Evolutionary conservation across 78 protist species (phyloP).

Genomic region (Pelomyxa schiedti): DNA sequence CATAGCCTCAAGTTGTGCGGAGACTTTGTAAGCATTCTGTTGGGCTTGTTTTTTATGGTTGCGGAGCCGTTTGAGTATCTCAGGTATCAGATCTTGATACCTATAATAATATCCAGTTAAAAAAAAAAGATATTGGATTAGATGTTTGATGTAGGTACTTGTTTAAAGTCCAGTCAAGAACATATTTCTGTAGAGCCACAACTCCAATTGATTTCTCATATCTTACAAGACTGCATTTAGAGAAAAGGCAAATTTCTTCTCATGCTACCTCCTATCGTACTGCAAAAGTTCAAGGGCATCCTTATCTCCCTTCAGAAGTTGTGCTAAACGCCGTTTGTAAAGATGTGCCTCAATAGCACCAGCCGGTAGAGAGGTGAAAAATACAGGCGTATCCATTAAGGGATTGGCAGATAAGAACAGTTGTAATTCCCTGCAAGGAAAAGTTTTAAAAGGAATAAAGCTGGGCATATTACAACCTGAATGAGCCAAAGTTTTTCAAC

Average conservation of each 20-base stretch:
- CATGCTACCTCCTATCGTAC: slow-evolving; percentile 29
- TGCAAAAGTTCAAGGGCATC: slow-evolving; percentile 28
- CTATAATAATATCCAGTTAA: too few relatives aligned
- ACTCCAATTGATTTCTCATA: slow-evolving; percentile 29
- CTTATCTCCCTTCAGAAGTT: slow-evolving; percentile 12
- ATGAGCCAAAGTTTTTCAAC: slow-evolving; percentile 13
- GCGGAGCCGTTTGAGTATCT: slow-evolving; percentile 34
- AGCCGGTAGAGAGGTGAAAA: too few relatives aligned
- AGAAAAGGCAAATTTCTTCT: neutral
- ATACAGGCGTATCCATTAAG: too few relatives aligned
- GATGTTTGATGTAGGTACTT: slow-evolving; percentile 30
- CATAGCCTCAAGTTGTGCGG: neutral
- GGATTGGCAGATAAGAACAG: too few relatives aligned
- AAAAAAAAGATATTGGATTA: too few relatives aligned
- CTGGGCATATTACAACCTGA: too few relatives aligned
- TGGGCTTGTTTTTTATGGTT: slow-evolving; percentile 15
- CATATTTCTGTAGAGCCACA: slow-evolving; percentile 10
- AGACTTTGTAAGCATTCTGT: neutral
- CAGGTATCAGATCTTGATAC: slow-evolving; percentile 37
- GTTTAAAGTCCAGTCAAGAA: slow-evolving; percentile 29
- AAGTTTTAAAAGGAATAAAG: too few relatives aligned
- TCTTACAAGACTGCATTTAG: neutral
- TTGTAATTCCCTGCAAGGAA: too few relatives aligned
- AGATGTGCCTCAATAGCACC: too few relatives aligned
- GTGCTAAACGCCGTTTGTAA: neutral